Evolutionary conservation across 2,329 filamentous ascomycete species (phyloP), one percentile per base, ranked within the genome.

Genomic region (Triangularia setosa): DNA sequence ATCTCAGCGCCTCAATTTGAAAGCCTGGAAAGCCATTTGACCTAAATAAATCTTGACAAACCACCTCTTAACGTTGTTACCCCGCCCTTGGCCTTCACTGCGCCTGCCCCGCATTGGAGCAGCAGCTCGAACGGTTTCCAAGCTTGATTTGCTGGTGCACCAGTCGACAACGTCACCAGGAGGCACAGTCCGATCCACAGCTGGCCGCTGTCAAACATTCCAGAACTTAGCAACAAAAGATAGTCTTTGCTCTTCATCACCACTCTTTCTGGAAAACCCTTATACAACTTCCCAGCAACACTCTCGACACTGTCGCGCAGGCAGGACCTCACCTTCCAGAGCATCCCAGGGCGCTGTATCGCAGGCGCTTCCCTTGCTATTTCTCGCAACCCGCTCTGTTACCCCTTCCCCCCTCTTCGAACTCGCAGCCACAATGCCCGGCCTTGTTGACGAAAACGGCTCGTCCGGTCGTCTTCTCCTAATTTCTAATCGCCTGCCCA

Each of bases 401-500:
- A 55, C 4, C 21, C 9, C 52, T n/a, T n/a, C n/a, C n/a, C n/a
- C n/a, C n/a, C n/a, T n/a, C n/a, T n/a, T n/a, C 52, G 23, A 3
- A 55, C 52, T 56, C 40, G 27, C 11, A 48, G 4, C 48, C 65
- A 69, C 61, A 28, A 72, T 72, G 70, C 67, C 70, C 23, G 59
- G 55, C 23, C 58, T 65, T 35, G 62, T 68, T 61, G 64, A 69
- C 16, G 57, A 69, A 16, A 40, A 62, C n/a, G 64, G 61, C 55
- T 35, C 60, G 27, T 65, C 68, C 6, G 81, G 82, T 68, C 80
- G 86, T 68, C 83, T 97, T 61, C 85, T 97, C 60, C 88, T 98
- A 57, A 89, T 97, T 71, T 97, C 94, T 35, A 99, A 99, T 76
- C 91, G 95, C 62, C 84, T 98, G 52, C 94, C 95, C 64, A 96